Evolutionary conservation across 2,329 filamentous ascomycete genomes (phyloP), one percentile per base, ranked within the genome.

Genomic region (Colletotrichum endophyticum): DNA sequence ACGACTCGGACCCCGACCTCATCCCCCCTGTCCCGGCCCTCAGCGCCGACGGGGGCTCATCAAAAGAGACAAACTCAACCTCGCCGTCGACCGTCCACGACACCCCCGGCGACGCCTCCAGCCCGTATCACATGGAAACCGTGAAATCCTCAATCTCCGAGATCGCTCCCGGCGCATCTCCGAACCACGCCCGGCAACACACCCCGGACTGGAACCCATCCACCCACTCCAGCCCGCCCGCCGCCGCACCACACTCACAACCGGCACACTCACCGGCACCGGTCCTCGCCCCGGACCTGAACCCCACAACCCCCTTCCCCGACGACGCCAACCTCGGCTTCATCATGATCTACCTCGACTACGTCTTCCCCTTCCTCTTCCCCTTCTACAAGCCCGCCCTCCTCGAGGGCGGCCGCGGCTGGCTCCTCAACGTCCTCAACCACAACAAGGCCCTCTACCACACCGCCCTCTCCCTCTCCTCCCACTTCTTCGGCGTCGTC

Each of bases 301-400:
- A 25, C 39, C 61, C 68, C 57, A 32, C 68, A 8, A 49, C 34
- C 27, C 73, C 73, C 25, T 76, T 76, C 59, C 44, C 73, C 15
- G 73, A 76, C 59, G 73, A 73, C 44, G 61, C 73, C 44, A 76
- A 79, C 69, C 79, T 86, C 1, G 84, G 86, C 79, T 86, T 89
- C 59, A 83, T 90, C 73, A 91, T 91, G 88, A 87, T 91, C 73
- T 93, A 92, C 80, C 85, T 93, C 62, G 92, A 94, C 81, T 89
- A 91, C 77, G 86, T 93, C 25, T 89, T 93, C 77, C 91, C 92
- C 3, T 91, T 92, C 78, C 83, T 93, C 2, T 93, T 91, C 80
- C 92, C 92, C 4, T 91, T 92, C 80, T 93, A 93, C 82, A 87
- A 87, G 4, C 92, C 92, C 1, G 85, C 86, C 4, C 80, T 92